phyloP scores from a whole-genome alignment of 2,329 filamentous ascomycete genomes.

The Dothistroma pini region DNA sequence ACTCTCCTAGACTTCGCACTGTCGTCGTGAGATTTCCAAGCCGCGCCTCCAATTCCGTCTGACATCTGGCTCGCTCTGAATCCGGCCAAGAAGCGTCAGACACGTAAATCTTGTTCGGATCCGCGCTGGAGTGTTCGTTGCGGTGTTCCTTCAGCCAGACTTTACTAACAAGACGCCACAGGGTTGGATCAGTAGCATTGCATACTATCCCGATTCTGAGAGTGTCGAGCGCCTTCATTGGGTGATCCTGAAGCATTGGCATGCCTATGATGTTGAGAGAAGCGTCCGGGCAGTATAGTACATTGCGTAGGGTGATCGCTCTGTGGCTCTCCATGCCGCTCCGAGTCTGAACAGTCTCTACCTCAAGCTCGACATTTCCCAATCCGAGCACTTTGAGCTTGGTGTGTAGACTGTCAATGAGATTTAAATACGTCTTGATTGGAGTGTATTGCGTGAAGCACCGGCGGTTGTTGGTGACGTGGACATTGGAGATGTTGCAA shows the following conservation, averaged over 20 bases:
- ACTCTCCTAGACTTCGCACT: neutral
- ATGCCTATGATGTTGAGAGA: neutral
- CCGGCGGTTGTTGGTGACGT: constrained; percentile 15
- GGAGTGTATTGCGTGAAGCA: constrained; percentile 13
- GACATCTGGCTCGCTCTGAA: no score
- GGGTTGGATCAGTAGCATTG: no score
- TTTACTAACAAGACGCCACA: no score
- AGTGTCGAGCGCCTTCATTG: no score
- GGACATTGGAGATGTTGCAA: constrained; percentile 10
- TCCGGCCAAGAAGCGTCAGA: no score
- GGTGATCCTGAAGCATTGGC: no score
- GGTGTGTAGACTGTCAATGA: neutral
- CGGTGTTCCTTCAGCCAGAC: no score
- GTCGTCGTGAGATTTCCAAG: neutral
- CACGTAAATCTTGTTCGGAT: no score
- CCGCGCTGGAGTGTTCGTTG: no score
- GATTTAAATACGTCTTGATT: neutral
- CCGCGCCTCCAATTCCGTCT: neutral
- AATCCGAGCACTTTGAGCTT: neutral
- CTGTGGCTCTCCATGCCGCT: neutral
- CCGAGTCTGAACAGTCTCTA: neutral
- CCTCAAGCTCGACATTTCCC: neutral
- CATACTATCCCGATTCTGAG: no score
- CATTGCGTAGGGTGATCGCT: neutral
- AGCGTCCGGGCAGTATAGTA: neutral